These are phyloP conservation scores for Pharus latifolius DNA, from an alignment of 176 grass and related monocot species.

Conservation along the genomic window DNA sequence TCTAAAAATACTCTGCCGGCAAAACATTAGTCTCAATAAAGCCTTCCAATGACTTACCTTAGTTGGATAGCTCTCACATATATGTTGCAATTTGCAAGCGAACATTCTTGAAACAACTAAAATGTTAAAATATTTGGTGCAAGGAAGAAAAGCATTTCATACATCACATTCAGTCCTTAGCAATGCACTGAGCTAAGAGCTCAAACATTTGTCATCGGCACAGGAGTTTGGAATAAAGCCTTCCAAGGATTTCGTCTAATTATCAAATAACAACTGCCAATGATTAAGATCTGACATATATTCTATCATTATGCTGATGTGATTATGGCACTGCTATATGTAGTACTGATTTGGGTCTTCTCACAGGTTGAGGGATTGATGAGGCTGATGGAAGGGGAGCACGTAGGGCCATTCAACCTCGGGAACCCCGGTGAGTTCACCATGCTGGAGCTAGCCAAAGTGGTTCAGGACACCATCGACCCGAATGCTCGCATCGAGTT, in stretches of 20 bases:
- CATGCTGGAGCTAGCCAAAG: constrained; percentile 89
- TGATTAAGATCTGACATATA: neutral
- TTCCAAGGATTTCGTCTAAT: too few species aligned
- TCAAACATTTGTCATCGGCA: neutral
- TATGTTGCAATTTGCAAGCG: neutral
- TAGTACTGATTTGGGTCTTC: constrained; percentile 13
- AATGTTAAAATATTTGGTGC: neutral
- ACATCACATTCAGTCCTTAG: neutral
- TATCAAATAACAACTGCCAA: too few species aligned
- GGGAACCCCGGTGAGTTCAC: constrained; percentile 95
- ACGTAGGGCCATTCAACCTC: constrained; percentile 85
- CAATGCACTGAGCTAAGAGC: neutral
- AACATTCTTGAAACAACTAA: neutral
- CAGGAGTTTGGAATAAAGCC: too few species aligned
- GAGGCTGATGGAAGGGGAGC: constrained; percentile 88
- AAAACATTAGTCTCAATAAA: neutral
- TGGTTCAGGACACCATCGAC: constrained; percentile 92
- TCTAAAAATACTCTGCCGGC: neutral
- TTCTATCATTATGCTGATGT: neutral
- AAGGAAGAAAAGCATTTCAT: neutral
- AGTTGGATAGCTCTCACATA: neutral
- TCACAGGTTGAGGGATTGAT: constrained; percentile 88
- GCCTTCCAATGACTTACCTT: neutral
- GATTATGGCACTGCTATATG: neutral
- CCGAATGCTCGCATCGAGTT: constrained; percentile 68